A percentile compares a stretch with the other conserved stretches of the same genome.
These are phyloP conservation scores for Ceratobasidium sp. DNA, from an alignment of 1,284 basidiomycete genomes.

Conservation along the genomic window DNA sequence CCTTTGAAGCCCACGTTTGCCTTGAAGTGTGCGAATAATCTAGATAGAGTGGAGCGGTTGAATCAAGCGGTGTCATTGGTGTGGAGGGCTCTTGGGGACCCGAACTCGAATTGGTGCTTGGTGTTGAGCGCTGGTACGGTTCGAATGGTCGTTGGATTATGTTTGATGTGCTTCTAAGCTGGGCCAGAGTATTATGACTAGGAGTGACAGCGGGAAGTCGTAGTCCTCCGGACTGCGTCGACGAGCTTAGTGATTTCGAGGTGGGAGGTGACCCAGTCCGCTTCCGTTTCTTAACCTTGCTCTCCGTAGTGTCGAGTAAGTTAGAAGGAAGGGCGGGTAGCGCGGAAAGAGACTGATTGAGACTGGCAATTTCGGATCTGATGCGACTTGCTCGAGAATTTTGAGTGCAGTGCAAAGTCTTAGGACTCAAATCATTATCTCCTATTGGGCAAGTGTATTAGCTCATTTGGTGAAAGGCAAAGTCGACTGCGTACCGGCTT, in stretches of 20 bases:
- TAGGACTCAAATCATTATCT: not conserved
- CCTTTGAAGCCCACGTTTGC: conserved; percentile 20
- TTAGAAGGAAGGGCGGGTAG: conserved; percentile 16
- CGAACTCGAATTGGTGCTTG: not conserved
- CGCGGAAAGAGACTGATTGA: conserved; percentile 1
- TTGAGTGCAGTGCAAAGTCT: not conserved
- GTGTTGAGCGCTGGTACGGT: not conserved
- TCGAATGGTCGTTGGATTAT: not conserved
- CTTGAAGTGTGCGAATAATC: not conserved
- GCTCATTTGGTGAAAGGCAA: not conserved
- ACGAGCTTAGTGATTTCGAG: not conserved
- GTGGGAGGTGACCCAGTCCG: not conserved
- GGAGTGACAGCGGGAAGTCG: not conserved
- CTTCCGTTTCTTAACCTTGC: conserved; percentile 29
- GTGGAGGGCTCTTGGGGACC: not conserved
- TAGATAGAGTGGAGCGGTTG: not conserved
- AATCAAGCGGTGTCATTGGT: not conserved
- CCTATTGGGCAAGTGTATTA: not conserved
- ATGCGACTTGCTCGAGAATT: conserved; percentile 7
- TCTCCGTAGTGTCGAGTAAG: conserved; percentile 19
- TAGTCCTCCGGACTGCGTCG: conserved; percentile 10
- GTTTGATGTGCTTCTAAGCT: not conserved
- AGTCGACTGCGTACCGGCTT: not conserved
- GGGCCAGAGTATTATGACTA: not conserved
- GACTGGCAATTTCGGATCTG: conserved; percentile 10